Base-by-base conservation (phyloP, 2,329 filamentous ascomycete genomes). In the Aspergillus texensis region DNA sequence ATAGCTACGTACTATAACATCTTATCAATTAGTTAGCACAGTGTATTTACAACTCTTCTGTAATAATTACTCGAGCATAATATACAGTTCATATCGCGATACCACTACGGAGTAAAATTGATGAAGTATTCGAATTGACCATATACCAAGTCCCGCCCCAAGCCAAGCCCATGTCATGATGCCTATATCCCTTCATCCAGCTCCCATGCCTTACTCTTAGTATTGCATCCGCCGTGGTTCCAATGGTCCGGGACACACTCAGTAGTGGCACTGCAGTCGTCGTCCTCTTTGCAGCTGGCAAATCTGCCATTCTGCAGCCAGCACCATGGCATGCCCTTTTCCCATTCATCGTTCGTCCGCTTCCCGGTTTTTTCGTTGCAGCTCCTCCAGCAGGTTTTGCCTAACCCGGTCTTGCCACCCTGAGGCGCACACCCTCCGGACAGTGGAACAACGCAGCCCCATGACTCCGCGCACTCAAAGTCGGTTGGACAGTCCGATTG, bases 361-460 rank as follows among this genome's bases (percentile, higher is more conserved):
- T 57, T 46, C 39, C 55, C 55, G 19, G 55, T 57, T 30, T 57
- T 57, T 24, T 57, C 39, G 9, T 57, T 57, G 55, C 55, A 57
- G 55, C 55, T 57, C 26, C 39, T 46, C 55, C 55, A 57, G 55
- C 55, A 46, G 26, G 39, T 57, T 26, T 57, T 57, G 8, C 4
- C 39, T 14, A 57, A 6, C 26, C 21, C 26, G 32, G 34, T 56
- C 1, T 43, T 56, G 54, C 54, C 54, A 12, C 55, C 26, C 39
- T 46, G 55, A 32, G 55, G 6, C 39, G 55, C 55, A 45, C 55
- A 57, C 39, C 55, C 55, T 24, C 55, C 12, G 39, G 55, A 32
- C 39, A 45, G 55, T 30, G 55, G 55, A 57, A 46, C 55, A 32
- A 46, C 39, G 26, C 39, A 57, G 26, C 55, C 55, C 55, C 55